Evolutionary conservation across 2,329 filamentous ascomycete genomes (phyloP).

Genomic region (Pyrenophora seminiperda): DNA sequence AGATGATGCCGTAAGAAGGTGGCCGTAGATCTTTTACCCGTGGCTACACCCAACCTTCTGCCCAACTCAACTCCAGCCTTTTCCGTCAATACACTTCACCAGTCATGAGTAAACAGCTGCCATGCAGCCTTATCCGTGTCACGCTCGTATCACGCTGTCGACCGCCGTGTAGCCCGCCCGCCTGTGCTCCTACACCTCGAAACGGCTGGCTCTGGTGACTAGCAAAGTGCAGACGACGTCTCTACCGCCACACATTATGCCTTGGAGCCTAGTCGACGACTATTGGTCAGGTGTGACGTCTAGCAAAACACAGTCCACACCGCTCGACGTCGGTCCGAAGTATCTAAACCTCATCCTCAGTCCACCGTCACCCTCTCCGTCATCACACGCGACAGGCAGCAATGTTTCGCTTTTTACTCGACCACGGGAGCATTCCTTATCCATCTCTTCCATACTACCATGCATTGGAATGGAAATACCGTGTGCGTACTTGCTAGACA

Average conservation of each 20-base stretch:
- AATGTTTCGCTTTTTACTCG: slow-evolving; percentile 28
- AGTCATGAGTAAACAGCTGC: slow-evolving; percentile 25
- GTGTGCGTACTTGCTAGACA: slow-evolving; percentile 8
- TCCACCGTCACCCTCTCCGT: background rate
- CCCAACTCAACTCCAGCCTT: slow-evolving; percentile 31
- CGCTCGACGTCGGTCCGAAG: slow-evolving; percentile 22
- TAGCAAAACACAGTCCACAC: slow-evolving; percentile 23
- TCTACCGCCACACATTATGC: slow-evolving; percentile 16
- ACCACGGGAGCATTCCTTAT: slow-evolving; percentile 27
- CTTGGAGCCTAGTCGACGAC: background rate
- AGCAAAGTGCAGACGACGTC: slow-evolving; percentile 3
- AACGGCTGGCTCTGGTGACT: background rate
- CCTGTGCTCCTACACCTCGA: background rate
- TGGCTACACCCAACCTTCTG: background rate
- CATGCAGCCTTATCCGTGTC: slow-evolving; percentile 30
- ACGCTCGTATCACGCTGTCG: slow-evolving; percentile 26
- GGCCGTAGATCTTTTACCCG: slow-evolving; percentile 15
- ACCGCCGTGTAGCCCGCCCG: slow-evolving; percentile 7
- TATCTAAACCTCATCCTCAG: background rate
- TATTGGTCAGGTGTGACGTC: slow-evolving; percentile 20
- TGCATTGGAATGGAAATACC: slow-evolving; percentile 9
- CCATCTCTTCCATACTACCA: slow-evolving; percentile 20
- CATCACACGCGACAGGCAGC: slow-evolving; percentile 10
- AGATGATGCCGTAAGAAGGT: slow-evolving; percentile 12
- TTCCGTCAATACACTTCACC: slow-evolving; percentile 9